phyloP scores from a whole-genome alignment of 495 filamentous ascomycete genomes.

The Penicillium malachiteum region DNA sequence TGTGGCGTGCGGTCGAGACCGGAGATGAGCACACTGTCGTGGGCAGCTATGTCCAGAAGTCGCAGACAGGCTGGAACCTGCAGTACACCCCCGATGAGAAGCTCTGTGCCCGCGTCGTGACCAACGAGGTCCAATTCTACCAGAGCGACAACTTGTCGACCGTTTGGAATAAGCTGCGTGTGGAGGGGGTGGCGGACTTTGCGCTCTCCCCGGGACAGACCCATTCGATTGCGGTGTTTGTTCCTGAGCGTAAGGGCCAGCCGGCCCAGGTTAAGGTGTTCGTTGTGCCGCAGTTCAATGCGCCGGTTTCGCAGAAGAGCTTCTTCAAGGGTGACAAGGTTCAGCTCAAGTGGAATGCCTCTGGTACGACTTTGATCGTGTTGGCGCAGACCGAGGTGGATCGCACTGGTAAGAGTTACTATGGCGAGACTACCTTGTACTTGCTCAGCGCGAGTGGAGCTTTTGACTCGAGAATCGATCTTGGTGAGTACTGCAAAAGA shows the following conservation, averaged over 20 bases:
- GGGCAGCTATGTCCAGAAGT: slow-evolving; percentile 90
- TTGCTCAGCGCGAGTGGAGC: slow-evolving; percentile 86
- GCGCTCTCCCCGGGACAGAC: slow-evolving; percentile 84
- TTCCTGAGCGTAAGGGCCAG: slow-evolving; percentile 94
- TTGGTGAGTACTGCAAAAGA: slow-evolving; percentile 50
- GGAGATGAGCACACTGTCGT: slow-evolving; percentile 67
- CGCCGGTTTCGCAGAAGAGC: slow-evolving; percentile 88
- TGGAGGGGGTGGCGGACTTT: slow-evolving; percentile 89
- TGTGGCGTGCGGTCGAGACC: slow-evolving; percentile 75
- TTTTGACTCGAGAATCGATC: slow-evolving; percentile 85
- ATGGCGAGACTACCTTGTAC: slow-evolving; percentile 97
- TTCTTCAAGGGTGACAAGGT: slow-evolving; percentile 99
- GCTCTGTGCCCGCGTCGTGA: slow-evolving; percentile 88
- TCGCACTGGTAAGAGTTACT: slow-evolving; percentile 97
- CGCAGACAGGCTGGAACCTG: slow-evolving; percentile 92
- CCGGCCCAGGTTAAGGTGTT: slow-evolving; percentile 92
- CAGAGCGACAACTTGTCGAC: slow-evolving; percentile 77
- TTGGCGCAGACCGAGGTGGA: slow-evolving; percentile 98
- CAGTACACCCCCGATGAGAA: slow-evolving; percentile 93
- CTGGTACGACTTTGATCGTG: slow-evolving; percentile 88
- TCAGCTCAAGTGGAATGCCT: slow-evolving; percentile 92
- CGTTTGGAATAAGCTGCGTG: slow-evolving; percentile 92
- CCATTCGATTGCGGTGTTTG: slow-evolving; percentile 86
- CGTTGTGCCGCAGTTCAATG: slow-evolving; percentile 80
- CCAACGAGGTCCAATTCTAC: slow-evolving; percentile 97